Evolutionary conservation across 768 basidiomycete genomes (phyloP).

Genomic region (Mycena chlorophos): DNA sequence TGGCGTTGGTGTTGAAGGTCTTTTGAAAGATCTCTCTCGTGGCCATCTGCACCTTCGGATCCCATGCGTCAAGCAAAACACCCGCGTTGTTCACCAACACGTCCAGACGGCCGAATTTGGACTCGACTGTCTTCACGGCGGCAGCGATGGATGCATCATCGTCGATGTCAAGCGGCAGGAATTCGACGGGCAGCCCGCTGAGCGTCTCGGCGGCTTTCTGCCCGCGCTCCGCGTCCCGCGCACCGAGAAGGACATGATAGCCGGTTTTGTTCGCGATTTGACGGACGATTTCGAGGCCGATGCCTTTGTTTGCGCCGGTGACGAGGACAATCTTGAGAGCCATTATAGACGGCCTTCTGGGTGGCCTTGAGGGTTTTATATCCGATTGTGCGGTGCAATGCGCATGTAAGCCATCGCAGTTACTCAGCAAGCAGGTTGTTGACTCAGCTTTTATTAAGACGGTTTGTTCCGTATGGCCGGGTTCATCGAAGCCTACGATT

Average conservation of each 20-base stretch:
- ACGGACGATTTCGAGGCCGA: constrained; percentile 7
- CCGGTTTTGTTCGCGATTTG: constrained; percentile 3
- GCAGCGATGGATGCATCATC: constrained; percentile 9
- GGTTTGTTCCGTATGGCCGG: too few relatives aligned
- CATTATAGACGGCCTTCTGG: too few relatives aligned
- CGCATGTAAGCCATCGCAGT: too few relatives aligned
- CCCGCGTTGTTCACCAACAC: constrained; percentile 14
- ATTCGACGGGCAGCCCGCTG: neutral
- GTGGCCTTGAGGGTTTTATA: too few relatives aligned
- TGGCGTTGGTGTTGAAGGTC: constrained; percentile 9
- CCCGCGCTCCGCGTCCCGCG: constrained; percentile 5
- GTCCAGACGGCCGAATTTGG: constrained; percentile 12
- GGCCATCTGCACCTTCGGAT: neutral
- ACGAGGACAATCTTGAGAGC: constrained; percentile 22
- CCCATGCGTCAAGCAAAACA: neutral
- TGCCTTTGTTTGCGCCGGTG: constrained; percentile 15
- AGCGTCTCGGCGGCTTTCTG: constrained; percentile 4
- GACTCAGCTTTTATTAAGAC: too few relatives aligned
- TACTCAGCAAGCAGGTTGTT: too few relatives aligned
- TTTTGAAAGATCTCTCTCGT: constrained; percentile 1
- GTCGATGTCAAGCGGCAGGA: constrained; percentile 5
- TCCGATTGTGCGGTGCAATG: too few relatives aligned
- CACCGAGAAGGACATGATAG: constrained; percentile 6
- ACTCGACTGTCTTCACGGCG: constrained; percentile 9
- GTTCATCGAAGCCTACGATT: too few relatives aligned